Percentiles rank a stretch among this genome's conserved stretches.
phyloP scores from a whole-genome alignment of 73 alveolate species.

The Durusdinium trenchii region DNA sequence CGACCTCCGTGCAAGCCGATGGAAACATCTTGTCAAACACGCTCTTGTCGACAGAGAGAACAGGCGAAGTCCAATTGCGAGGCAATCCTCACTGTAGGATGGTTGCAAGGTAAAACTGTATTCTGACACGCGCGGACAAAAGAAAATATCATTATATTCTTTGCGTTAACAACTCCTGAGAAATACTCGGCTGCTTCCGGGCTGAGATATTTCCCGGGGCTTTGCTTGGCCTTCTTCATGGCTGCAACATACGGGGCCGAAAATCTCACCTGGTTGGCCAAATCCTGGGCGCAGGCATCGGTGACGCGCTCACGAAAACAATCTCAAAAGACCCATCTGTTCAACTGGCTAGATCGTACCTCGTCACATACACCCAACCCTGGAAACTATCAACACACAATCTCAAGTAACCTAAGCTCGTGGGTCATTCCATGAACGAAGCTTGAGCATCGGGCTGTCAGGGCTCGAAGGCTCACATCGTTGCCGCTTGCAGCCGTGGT shows the following conservation, averaged over 20 bases:
- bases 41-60: not conserved
- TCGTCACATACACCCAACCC: no score
- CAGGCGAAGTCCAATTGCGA: not conserved
- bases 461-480: constrained; percentile 12
- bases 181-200: not conserved
- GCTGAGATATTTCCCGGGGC: not conserved
- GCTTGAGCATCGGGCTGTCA: not conserved
- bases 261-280: not conserved
- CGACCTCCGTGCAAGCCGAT: not conserved
- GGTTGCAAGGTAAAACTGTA: not conserved
- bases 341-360: no score
- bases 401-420: not conserved
- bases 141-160: no score
- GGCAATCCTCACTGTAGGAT: constrained; percentile 5
- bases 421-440: no score
- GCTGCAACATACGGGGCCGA: not conserved
- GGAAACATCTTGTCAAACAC: not conserved
- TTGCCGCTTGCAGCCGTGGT: not conserved
- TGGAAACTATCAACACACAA: no score
- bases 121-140: no score
- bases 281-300: constrained; percentile 9
- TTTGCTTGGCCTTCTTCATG: not conserved
- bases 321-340: not conserved
- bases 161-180: not conserved
- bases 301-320: not conserved